phyloP scores from a whole-genome alignment of 768 basidiomycete species.

The Galerina marginata region DNA sequence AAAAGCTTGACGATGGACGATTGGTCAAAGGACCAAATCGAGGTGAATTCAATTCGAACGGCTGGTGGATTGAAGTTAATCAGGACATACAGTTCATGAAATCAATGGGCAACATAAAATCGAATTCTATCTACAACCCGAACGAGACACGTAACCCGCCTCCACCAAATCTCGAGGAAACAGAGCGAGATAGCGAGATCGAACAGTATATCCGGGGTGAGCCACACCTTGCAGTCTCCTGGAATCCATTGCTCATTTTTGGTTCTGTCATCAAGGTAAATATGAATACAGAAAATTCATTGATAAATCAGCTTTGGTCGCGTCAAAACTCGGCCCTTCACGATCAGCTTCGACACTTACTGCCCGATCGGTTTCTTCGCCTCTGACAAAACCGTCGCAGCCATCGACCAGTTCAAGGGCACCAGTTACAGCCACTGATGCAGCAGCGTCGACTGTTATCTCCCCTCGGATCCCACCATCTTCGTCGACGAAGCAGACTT shows the following conservation, averaged over 20 bases:
- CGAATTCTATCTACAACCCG: conserved; percentile 82
- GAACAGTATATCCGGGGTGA: conserved; percentile 89
- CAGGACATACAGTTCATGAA: conserved; percentile 66
- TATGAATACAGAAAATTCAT: conserved; percentile 80
- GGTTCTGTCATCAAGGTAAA: conserved; percentile 56
- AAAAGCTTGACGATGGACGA: conserved; percentile 90
- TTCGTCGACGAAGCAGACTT: conserved; percentile 15
- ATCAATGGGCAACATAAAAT: conserved; percentile 78
- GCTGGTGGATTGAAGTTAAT: conserved; percentile 8
- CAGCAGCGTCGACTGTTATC: conserved; percentile 8
- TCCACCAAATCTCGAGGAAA: conserved; percentile 77
- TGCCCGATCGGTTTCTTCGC: conserved; percentile 21
- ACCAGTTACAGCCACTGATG: conserved; percentile 2
- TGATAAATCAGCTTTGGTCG: conserved; percentile 49
- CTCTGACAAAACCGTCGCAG: conserved; percentile 10
- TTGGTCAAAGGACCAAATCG: conserved; percentile 89
- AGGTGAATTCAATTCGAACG: conserved; percentile 52
- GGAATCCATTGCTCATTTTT: background rate
- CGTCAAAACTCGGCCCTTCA: conserved; percentile 52
- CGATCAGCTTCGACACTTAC: conserved; percentile 39
- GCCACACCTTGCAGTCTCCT: conserved; percentile 21
- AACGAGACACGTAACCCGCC: conserved; percentile 84
- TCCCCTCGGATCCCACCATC: conserved; percentile 9
- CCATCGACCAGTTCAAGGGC: conserved; percentile 5
- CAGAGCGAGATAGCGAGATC: conserved; percentile 86